Evolutionary conservation across 352 stramenopile genomes (phyloP).

Genomic region (Stramenopiles sp.): DNA sequence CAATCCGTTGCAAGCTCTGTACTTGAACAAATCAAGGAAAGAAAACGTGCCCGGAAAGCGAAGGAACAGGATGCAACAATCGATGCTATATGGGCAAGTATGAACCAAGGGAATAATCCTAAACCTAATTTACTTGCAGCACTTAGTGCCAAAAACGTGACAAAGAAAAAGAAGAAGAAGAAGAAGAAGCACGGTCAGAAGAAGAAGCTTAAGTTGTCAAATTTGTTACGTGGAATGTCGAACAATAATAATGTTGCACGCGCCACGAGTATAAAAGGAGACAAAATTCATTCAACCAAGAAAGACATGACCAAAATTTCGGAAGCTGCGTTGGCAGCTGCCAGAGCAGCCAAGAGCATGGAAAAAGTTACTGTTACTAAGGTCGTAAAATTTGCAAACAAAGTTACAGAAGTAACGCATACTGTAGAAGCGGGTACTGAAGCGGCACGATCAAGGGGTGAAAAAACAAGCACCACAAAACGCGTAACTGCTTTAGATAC

Average conservation of each 20-base stretch:
- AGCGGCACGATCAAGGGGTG: background rate
- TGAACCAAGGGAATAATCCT: background rate
- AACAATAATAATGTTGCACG: background rate
- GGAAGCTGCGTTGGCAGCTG: background rate
- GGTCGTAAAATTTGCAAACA: background rate
- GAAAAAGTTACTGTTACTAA: background rate
- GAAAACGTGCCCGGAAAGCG: background rate
- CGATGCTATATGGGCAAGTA: background rate
- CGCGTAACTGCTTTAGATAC: conserved; percentile 40
- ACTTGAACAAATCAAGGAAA: background rate
- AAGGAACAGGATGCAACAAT: background rate
- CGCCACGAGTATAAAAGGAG: too few species aligned
- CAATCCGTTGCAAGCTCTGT: background rate
- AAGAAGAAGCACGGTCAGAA: background rate
- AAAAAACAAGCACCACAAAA: conserved; percentile 18
- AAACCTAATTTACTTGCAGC: background rate
- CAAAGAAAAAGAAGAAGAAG: background rate
- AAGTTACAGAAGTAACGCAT: background rate
- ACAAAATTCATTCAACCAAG: too few species aligned
- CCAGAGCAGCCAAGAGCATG: background rate
- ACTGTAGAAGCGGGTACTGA: background rate
- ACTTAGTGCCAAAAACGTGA: background rate
- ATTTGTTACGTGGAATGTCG: background rate
- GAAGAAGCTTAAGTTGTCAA: background rate
- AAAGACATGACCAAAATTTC: too few species aligned